A percentile compares a stretch with the other conserved stretches of the same genome.
Evolutionary conservation across 768 basidiomycete species (phyloP).

Genomic region (Boletus barrowsii): DNA sequence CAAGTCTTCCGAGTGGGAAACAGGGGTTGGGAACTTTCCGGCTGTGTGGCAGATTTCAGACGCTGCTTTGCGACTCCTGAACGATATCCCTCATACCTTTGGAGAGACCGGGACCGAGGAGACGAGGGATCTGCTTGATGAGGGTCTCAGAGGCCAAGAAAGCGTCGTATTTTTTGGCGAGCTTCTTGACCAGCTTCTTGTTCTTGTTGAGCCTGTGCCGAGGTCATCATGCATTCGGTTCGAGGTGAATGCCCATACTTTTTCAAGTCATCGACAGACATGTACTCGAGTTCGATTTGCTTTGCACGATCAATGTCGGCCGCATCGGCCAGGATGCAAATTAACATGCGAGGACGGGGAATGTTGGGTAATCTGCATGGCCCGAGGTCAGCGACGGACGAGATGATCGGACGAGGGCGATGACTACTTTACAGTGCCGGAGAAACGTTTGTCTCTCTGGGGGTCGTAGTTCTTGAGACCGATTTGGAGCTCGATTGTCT

Average conservation of each 20-base stretch:
- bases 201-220: conserved; percentile 92
- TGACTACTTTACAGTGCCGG: conserved; percentile 90
- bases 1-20: conserved; percentile 90
- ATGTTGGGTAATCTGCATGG: conserved; percentile 81
- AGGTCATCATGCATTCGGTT: background rate
- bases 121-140: conserved; percentile 99
- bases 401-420: background rate
- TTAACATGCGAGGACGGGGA: conserved; percentile 97
- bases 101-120: conserved; percentile 98
- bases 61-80: background rate
- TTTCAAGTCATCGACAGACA: conserved; percentile 99
- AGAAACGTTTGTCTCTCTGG: conserved; percentile 99
- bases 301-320: conserved; percentile 98
- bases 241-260: conserved; percentile 56
- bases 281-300: conserved; percentile 96
- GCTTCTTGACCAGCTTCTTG: conserved; percentile 99
- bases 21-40: conserved; percentile 98
- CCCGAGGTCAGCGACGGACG: background rate
- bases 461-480: conserved; percentile 99
- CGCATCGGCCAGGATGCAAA: conserved; percentile 99
- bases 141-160: conserved; percentile 96
- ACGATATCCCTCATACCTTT: conserved; percentile 61
- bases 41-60: conserved; percentile 43
- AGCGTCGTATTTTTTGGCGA: conserved; percentile 99
- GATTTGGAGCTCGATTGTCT: conserved; percentile 95